Evolutionary conservation across 192 early-diverging fungal genomes (phyloP), one percentile per base, ranked within the genome.

Genomic region (Lobosporangium transversale): DNA sequence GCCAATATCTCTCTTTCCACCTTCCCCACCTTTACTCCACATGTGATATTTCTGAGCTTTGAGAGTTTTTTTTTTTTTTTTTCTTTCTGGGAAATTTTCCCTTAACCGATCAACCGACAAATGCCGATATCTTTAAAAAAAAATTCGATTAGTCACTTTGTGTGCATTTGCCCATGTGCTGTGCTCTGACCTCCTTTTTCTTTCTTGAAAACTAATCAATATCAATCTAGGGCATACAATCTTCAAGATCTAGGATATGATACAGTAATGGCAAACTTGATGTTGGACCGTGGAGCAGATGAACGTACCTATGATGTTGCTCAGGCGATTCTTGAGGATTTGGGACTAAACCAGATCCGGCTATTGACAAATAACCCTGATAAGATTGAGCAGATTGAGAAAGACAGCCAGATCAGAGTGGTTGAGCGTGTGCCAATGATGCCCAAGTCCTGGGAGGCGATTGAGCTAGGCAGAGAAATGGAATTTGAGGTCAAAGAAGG

Each of bases 281-380:
- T 95, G 47, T 81, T 99, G 27, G 90, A 94, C 70, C 94, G 97
- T 64, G 94, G 94, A 10, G 86, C 94, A 6, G 97, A 99, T 68
- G 93, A 91, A n/a, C 91, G 97, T n/a, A 91, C 88, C 0, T 99
- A 99, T 70, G 90, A 91, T 10, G 86, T 97, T 17, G 97, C 97
- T 2, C 86, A 90, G 27, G 89, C 91, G 15, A 99, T 99, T 47
- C 81, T 99, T 21, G 81, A 84, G 7, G 97, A 99, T 65, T 80
- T 99, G 44, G 88, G 86, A 31, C 66, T 95, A 43, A 30, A 76
- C n/a, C 66, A 82, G 44, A 79, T 98, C 47, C 89, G 94, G 0
- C 79, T 99, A 58, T 80, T 99, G 53, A 99, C 97, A 20, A 99
- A 99, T 76, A 99, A 99, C 69, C 92, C 94, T 0, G 93, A 96